These are phyloP conservation scores for Neurospora terricola DNA, from an alignment of 495 filamentous ascomycete species.

Conservation along the genomic window DNA sequence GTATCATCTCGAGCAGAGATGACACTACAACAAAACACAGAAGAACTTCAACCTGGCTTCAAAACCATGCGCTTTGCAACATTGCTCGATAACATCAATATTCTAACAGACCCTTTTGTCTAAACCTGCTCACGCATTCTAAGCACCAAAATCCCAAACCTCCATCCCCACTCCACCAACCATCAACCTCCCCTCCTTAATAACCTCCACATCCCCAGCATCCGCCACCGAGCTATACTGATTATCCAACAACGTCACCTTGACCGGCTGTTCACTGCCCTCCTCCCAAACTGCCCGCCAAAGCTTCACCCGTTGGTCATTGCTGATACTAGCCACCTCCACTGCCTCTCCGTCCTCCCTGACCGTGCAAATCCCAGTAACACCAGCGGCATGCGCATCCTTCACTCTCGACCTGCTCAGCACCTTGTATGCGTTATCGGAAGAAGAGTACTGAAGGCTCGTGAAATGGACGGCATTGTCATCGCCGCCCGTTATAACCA, in stretches of 20 bases:
- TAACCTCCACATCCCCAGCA: constrained; percentile 21
- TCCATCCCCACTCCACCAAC: constrained; percentile 17
- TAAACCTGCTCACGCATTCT: not conserved
- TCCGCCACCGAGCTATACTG: constrained; percentile 59
- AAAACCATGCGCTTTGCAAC: not conserved
- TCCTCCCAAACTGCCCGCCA: constrained; percentile 42
- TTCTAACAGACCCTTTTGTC: not conserved
- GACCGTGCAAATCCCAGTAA: constrained; percentile 56
- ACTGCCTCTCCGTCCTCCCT: constrained; percentile 2
- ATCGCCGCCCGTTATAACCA: constrained; percentile 72
- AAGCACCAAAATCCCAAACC: constrained; percentile 10
- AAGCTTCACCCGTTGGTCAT: constrained; percentile 71
- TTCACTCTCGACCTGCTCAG: constrained; percentile 45
- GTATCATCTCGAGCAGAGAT: not conserved
- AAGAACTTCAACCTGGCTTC: not conserved
- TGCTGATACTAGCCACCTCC: constrained; percentile 52
- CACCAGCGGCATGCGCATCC: constrained; percentile 69
- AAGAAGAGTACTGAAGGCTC: constrained; percentile 22
- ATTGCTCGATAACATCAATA: not conserved
- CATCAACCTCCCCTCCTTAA: constrained; percentile 16
- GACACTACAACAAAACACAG: not conserved
- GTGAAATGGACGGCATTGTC: constrained; percentile 66
- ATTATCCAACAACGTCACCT: constrained; percentile 38
- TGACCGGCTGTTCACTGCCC: constrained; percentile 5
- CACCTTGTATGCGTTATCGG: constrained; percentile 8